These are phyloP conservation scores for Penicillium atrosanguineum DNA, from an alignment of 495 filamentous ascomycete species.

Conservation along the genomic window DNA sequence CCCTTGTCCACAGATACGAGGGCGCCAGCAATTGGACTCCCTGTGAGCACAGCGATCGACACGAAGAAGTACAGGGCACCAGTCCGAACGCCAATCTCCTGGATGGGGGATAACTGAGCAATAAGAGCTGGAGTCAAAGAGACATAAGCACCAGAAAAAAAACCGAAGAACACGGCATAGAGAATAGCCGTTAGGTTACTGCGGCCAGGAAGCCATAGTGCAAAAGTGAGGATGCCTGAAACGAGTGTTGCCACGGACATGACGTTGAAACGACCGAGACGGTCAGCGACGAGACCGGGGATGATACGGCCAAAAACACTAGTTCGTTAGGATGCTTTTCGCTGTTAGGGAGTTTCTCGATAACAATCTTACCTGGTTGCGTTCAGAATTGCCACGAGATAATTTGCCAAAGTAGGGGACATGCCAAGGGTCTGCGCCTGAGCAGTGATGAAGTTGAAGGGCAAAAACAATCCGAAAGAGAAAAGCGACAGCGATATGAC, in stretches of 20 bases:
- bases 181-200: conserved; percentile 56
- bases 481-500: no score
- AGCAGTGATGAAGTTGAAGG: conserved; percentile 30
- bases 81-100: background rate
- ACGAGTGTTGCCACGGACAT: conserved; percentile 55
- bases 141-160: conserved; percentile 64
- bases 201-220: conserved; percentile 57
- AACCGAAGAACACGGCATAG: conserved; percentile 62
- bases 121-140: conserved; percentile 49
- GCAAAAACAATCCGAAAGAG: conserved; percentile 42
- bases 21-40: background rate
- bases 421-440: conserved; percentile 28
- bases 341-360: no score
- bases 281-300: conserved; percentile 63
- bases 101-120: background rate
- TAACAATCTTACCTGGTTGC: conserved; percentile 4
- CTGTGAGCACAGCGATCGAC: conserved; percentile 36
- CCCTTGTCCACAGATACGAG: no score
- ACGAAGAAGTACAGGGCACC: background rate
- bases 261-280: conserved; percentile 63
- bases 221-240: conserved; percentile 57
- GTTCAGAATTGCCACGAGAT: conserved; percentile 25
- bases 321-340: no score
- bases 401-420: conserved; percentile 22
- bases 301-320: conserved; percentile 64